Conservation (phyloP, 2,329 filamentous ascomycete genomes). For the Stagonosporopsis vannaccii region DNA sequence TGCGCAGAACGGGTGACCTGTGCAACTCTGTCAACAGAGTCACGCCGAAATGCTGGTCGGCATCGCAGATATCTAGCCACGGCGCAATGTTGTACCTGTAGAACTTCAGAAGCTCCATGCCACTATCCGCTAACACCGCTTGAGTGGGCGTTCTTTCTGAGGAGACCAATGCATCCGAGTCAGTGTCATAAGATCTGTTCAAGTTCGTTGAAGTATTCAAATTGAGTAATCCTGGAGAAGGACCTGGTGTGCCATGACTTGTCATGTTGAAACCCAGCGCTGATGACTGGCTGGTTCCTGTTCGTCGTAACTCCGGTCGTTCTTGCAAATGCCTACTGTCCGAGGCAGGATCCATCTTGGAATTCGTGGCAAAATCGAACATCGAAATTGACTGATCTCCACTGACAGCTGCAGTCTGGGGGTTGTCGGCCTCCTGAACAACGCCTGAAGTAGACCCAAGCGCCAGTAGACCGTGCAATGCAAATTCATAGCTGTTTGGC, state of each 20-base stretch:
- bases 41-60: conserved; percentile 60
- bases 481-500: conserved; percentile 29
- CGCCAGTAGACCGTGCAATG: conserved; percentile 30
- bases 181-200: neutral
- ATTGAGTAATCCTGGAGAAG: neutral
- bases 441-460: conserved; percentile 17
- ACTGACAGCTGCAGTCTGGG: neutral
- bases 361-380: neutral
- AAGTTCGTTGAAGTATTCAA: neutral
- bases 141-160: neutral
- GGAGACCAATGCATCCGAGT: neutral
- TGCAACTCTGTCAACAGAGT: conserved; percentile 59
- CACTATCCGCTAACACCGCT: conserved; percentile 6
- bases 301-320: neutral
- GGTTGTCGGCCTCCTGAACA: neutral
- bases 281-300: neutral
- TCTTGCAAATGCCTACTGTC: neutral
- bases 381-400: neutral
- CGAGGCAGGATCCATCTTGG: neutral
- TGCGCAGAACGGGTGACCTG: conserved; percentile 52
- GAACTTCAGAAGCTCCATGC: conserved; percentile 50
- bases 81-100: conserved; percentile 63
- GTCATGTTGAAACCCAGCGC: neutral
- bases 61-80: conserved; percentile 67
- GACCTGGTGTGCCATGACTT: neutral